These are phyloP conservation scores for Plasmodium knowlesi DNA, from an alignment of 169 alveolate species.

Conservation along the genomic window DNA sequence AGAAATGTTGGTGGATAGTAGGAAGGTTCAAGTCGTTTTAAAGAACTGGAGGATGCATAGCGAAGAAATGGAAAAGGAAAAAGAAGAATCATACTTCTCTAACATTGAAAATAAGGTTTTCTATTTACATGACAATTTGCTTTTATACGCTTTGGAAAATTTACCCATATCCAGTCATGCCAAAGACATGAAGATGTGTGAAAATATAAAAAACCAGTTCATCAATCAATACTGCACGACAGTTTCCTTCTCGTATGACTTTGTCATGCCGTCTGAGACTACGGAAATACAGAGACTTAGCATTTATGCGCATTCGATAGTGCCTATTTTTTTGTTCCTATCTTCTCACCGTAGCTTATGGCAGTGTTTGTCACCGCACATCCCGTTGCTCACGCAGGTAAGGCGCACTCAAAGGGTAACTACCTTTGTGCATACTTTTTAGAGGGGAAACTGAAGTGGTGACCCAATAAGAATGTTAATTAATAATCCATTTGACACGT, in stretches of 20 bases:
- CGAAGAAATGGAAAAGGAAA: slow-evolving; percentile 38
- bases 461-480: background rate
- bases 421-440: background rate
- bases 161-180: slow-evolving; percentile 34
- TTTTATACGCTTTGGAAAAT: slow-evolving; percentile 55
- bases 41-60: slow-evolving; percentile 43
- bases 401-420: background rate
- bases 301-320: slow-evolving; percentile 57
- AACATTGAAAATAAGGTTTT: slow-evolving; percentile 69
- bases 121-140: slow-evolving; percentile 72
- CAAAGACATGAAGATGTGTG: slow-evolving; percentile 67
- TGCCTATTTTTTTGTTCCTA: slow-evolving; percentile 54
- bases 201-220: slow-evolving; percentile 54
- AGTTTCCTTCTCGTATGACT: slow-evolving; percentile 23
- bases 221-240: slow-evolving; percentile 15
- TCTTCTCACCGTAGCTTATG: slow-evolving; percentile 65
- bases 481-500: background rate
- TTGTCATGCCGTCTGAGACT: slow-evolving; percentile 20
- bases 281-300: slow-evolving; percentile 37
- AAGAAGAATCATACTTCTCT: background rate
- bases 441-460: background rate
- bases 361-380: slow-evolving; percentile 64
- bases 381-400: slow-evolving; percentile 61
- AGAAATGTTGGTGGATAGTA: slow-evolving; percentile 63
- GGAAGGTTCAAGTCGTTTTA: slow-evolving; percentile 48